Evolutionary conservation across 805 yeast species (phyloP), one percentile per base, ranked within the genome.

Genomic region (Yamadazyma kitorensis): DNA sequence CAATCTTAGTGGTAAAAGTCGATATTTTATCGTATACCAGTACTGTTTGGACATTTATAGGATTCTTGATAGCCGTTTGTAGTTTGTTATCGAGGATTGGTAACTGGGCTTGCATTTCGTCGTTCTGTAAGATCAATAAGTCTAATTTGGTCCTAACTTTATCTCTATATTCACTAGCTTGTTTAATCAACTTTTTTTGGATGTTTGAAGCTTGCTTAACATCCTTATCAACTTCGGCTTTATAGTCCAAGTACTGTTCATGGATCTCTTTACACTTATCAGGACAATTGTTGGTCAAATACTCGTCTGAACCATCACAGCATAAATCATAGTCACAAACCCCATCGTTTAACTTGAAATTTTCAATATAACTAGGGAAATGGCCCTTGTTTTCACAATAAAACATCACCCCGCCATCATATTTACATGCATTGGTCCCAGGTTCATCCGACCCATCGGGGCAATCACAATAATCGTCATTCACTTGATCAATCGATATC

Each of bases 371-470:
- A 7, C 69, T 67, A 0, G 88, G 76, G 4, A 70, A 49, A 45
- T 76, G 82, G 3, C 96, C 95, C 31, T 70, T 64, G 51, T 93
- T 93, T 6, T 58, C 74, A 60, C 98, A 91, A 56, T 77, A 88
- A 51, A 87, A 89, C 29, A 47, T 44, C 32, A 10, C 63, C 51
- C 34, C 59, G 40, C 12, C 57, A 10, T 46, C 42, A 7, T 17
- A 6, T 10, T 19, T 12, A 57, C 98, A 91, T 0, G 96, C 96
- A 24, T 82, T 65, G 1, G 98, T 91, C 0, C 97, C 97, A 0
- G 97, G 96, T 57, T 93, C 98, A 61, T 93, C 98, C 4, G 89
- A 79, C 0, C 98, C 98, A 61, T 93, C 98, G 0, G 97, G 97
- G 63, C 98, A 91, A 52, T 93, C 98, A 60, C 98, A 91, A 52